phyloP scores from a whole-genome alignment of 1,139 yeast genomes.

The Nadsonia commutata region DNA sequence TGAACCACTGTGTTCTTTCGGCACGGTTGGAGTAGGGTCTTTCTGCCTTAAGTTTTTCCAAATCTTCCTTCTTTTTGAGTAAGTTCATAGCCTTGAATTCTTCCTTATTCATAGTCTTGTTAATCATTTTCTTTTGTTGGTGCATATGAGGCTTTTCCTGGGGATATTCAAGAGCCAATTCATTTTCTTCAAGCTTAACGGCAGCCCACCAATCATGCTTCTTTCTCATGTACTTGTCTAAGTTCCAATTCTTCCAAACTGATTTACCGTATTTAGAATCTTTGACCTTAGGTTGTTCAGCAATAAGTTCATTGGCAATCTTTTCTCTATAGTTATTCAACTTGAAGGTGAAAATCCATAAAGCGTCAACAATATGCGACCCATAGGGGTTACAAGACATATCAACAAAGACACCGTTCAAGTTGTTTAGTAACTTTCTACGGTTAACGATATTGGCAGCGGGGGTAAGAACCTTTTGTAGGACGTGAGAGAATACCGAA shows the following conservation, averaged over 20 bases:
- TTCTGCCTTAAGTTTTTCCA: too few species aligned
- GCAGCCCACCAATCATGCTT: constrained; percentile 70
- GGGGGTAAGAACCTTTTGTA: constrained; percentile 28
- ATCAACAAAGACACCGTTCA: constrained; percentile 36
- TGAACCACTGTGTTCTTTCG: too few species aligned
- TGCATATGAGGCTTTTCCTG: constrained; percentile 6
- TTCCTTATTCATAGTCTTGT: not conserved
- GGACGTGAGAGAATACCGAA: constrained; percentile 79
- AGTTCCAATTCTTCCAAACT: constrained; percentile 91
- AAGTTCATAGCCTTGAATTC: too few species aligned
- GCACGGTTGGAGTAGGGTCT: too few species aligned
- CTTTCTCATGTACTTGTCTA: constrained; percentile 63
- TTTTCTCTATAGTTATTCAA: constrained; percentile 79
- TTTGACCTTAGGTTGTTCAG: constrained; percentile 56
- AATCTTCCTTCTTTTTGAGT: not conserved
- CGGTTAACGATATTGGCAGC: constrained; percentile 44
- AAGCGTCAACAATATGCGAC: constrained; percentile 74
- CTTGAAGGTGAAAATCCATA: constrained; percentile 66
- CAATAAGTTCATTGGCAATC: constrained; percentile 52
- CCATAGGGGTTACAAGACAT: constrained; percentile 82
- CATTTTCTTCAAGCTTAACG: constrained; percentile 54
- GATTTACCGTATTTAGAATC: constrained; percentile 75
- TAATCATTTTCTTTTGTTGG: constrained; percentile 2
- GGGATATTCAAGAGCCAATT: constrained; percentile 12
- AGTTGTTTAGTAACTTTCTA: constrained; percentile 49